Base-by-base conservation (phyloP, 2,329 filamentous ascomycete species). In the Aureobasidium sp. region DNA sequence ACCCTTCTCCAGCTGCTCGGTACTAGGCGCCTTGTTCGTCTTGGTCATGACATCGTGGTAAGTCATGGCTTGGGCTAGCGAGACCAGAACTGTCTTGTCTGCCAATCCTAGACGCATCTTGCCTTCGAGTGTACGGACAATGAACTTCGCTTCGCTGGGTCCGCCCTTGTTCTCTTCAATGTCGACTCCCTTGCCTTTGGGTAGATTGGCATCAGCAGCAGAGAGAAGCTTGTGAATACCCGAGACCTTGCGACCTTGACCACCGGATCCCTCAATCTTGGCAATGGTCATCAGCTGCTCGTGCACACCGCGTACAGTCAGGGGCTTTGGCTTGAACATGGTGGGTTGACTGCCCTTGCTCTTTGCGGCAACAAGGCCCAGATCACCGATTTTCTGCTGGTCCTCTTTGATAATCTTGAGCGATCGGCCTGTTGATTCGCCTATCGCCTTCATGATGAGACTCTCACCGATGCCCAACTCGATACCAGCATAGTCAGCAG, bases 381-480 rank as follows among this genome's bases (percentile, higher is more conserved):
- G 82, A 74, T 99, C 94, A 60, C 94, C 94, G 74, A 97, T 96
- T 69, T 97, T 91, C 70, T 94, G 91, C 72, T 99, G 94, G 68
- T 97, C 92, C 53, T 89, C 86, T 77, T 97, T 97, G 79, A 99
- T 96, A 58, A 96, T 87, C 41, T 87, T 83, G 51, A 97, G 76
- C 70, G 87, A 96, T 64, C 94, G 87, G 11, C 94, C 94, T 0
- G 94, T 99, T 34, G 87, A 89, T 77, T 97, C 93, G 12, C 93
- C 93, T 70, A 99, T 96, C 5, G 94, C 90, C 74, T 97, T 99
- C 92, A 97, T 97, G 70, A 99, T 97, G 31, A 99, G 77, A 0
- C 93, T 97, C 76, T 99, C 94, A 62, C 94, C 94, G 68, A 99
- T 99, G n/a, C 94, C 94, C 34, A 99, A 82, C 75, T 99, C 94